Conservation (phyloP, 2,329 filamentous ascomycete species). For the Verticillium albo-atrum region DNA sequence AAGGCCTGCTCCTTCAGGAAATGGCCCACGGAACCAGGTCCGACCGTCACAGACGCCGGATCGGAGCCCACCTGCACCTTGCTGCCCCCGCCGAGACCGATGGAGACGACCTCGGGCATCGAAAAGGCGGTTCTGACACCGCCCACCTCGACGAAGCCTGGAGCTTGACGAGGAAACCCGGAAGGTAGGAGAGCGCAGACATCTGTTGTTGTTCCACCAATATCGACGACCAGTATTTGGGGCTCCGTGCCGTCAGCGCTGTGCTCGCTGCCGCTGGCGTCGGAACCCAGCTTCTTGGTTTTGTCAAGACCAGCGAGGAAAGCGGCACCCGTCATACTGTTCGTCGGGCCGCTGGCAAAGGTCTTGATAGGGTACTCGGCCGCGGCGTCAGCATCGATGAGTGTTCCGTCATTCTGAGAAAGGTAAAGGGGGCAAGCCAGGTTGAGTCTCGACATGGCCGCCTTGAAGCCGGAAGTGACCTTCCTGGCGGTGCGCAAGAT, state of each 20-base stretch:
- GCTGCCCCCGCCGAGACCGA: constrained; percentile 52
- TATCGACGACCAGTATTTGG: constrained; percentile 47
- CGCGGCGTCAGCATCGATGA: constrained; percentile 42
- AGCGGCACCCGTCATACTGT: constrained; percentile 48
- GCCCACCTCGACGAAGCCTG: constrained; percentile 52
- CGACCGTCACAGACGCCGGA: constrained; percentile 33
- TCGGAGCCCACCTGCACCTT: constrained; percentile 17
- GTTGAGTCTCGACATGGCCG: constrained; percentile 36
- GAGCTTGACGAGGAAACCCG: constrained; percentile 56
- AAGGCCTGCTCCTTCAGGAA: constrained; percentile 40
- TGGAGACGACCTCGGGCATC: constrained; percentile 50
- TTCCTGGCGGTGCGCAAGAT: constrained; percentile 41
- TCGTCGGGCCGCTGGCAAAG: constrained; percentile 50
- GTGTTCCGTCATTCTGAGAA: constrained; percentile 49
- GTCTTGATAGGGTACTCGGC: constrained; percentile 46
- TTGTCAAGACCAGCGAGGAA: constrained; percentile 45
- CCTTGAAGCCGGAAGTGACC: constrained; percentile 41
- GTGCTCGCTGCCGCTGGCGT: neutral
- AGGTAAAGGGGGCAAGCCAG: constrained; percentile 41
- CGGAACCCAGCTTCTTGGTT: neutral
- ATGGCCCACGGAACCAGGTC: constrained; percentile 53
- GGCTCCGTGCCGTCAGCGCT: constrained; percentile 10
- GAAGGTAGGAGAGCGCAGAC: constrained; percentile 52
- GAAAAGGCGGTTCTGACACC: constrained; percentile 57
- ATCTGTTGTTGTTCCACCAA: constrained; percentile 59